A percentile compares a stretch with the other conserved stretches of the same genome.
These are phyloP conservation scores for Pestalotiopsis sp. DNA, from an alignment of 2,329 filamentous ascomycete species.

Conservation along the genomic window DNA sequence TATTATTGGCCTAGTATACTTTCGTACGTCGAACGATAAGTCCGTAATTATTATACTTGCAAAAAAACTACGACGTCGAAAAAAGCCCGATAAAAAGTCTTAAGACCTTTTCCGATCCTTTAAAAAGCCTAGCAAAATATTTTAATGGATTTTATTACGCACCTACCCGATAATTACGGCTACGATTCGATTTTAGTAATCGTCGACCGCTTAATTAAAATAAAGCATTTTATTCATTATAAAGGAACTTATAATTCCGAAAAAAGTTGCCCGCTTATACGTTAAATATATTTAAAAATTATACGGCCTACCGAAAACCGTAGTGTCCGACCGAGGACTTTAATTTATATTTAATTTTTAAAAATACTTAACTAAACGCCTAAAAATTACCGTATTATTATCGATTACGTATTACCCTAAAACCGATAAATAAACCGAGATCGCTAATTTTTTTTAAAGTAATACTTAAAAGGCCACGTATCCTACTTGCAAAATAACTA, in stretches of 20 bases:
- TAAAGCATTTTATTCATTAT: neutral
- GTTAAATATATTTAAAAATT: neutral
- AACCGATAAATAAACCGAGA: too few relatives aligned
- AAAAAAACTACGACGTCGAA: neutral
- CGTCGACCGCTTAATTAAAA: neutral
- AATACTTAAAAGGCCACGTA: too few relatives aligned
- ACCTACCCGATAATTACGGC: neutral
- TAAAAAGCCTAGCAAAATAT: neutral
- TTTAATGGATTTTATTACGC: neutral
- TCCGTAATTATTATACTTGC: neutral
- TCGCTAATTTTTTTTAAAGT: too few relatives aligned
- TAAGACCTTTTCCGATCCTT: neutral
- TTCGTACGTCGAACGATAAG: neutral
- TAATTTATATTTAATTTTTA: neutral
- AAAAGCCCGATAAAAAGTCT: neutral
- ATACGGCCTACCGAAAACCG: neutral
- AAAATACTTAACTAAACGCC: neutral
- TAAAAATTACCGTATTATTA: neutral
- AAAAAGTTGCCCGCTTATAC: neutral
- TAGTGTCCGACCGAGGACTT: neutral
- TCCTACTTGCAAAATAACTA: neutral
- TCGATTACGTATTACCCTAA: neutral
- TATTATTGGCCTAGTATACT: neutral
- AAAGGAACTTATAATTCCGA: neutral
- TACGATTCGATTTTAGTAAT: neutral